Conservation (phyloP, 768 basidiomycete species). For the Piloderma croceum region DNA sequence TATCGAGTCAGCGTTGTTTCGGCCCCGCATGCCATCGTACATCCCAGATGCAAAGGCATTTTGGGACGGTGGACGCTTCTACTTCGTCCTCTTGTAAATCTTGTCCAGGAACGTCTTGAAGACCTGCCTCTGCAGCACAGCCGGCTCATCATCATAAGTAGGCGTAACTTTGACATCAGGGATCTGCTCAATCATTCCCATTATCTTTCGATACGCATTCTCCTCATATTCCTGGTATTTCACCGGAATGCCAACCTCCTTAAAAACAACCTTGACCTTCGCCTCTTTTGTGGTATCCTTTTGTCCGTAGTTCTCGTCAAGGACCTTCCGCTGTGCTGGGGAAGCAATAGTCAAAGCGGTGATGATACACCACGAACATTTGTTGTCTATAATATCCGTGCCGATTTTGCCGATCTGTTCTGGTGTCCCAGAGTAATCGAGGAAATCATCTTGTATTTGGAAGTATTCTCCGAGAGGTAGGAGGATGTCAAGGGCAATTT, state of each 20-base stretch:
- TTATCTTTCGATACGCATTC: constrained; percentile 59
- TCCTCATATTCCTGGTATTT: constrained; percentile 80
- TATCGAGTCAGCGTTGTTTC: too few species aligned
- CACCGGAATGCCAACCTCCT: constrained; percentile 57
- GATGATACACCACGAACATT: constrained; percentile 96
- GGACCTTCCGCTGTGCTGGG: constrained; percentile 48
- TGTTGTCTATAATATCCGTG: constrained; percentile 98
- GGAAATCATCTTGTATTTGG: constrained; percentile 96
- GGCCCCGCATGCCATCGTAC: too few species aligned
- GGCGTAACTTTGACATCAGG: constrained; percentile 45
- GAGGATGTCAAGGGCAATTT: constrained; percentile 72
- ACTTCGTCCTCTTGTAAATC: constrained; percentile 67
- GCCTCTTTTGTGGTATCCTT: constrained; percentile 48
- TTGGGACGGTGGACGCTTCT: too few species aligned
- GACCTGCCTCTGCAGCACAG: constrained; percentile 55
- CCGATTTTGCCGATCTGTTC: constrained; percentile 95
- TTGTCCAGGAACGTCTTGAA: constrained; percentile 86
- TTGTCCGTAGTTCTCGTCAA: constrained; percentile 65
- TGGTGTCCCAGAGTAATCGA: constrained; percentile 87
- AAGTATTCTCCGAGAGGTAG: constrained; percentile 96
- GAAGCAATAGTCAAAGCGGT: constrained; percentile 61
- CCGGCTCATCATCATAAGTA: constrained; percentile 35
- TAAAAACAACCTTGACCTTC: constrained; percentile 67
- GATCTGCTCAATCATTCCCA: constrained; percentile 63
- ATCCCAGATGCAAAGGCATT: too few species aligned